phyloP scores from a whole-genome alignment of 169 alveolate species.

The Theileria annulata region DNA sequence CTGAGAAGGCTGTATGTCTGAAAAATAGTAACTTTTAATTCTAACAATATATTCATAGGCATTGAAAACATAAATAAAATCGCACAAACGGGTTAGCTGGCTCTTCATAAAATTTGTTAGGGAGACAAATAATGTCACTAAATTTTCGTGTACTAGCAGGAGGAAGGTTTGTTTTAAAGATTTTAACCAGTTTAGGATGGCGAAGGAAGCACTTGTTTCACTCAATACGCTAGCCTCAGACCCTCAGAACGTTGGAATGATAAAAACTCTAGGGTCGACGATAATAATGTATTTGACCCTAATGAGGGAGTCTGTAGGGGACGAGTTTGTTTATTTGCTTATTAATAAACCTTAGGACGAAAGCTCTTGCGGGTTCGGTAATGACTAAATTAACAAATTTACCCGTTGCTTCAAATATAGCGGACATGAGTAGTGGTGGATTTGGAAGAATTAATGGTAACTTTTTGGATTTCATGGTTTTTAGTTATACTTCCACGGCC shows the following conservation, averaged over 20 bases:
- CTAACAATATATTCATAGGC: constrained; percentile 13
- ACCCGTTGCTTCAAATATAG: constrained; percentile 73
- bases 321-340: constrained; percentile 23
- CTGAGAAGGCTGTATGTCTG: constrained; percentile 49
- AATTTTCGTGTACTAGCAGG: constrained; percentile 54
- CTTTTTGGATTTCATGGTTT: neutral
- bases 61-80: constrained; percentile 24
- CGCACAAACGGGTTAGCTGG: constrained; percentile 4
- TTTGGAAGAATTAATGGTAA: constrained; percentile 76
- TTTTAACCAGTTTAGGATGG: constrained; percentile 21
- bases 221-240: constrained; percentile 55
- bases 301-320: constrained; percentile 63
- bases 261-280: constrained; percentile 52
- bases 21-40: constrained; percentile 12
- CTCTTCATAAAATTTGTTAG: neutral
- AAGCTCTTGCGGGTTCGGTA: constrained; percentile 73
- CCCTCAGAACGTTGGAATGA: constrained; percentile 40
- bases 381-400: constrained; percentile 72
- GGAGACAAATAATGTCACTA: constrained; percentile 25
- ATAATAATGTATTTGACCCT: constrained; percentile 48
- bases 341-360: constrained; percentile 17
- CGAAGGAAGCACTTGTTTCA: constrained; percentile 50
- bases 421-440: constrained; percentile 75
- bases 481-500: constrained; percentile 61
- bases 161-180: constrained; percentile 35